Evolutionary conservation across 169 alveolate species (phyloP).

Genomic region (Plasmodium gallinaceum): DNA sequence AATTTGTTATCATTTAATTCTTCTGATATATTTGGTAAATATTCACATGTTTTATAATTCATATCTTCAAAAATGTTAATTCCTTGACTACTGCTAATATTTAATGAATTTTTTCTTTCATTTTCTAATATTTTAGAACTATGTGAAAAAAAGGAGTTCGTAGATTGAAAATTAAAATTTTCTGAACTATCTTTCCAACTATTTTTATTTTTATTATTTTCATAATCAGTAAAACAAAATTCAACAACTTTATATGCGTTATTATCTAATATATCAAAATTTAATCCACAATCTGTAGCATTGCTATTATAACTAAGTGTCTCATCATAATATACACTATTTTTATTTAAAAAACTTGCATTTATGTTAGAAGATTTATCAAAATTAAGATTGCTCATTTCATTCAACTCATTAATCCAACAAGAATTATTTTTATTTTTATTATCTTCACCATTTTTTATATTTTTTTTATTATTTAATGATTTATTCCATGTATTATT

Average conservation of each 20-base stretch:
- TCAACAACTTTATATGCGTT: constrained; percentile 71
- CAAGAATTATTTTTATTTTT: constrained; percentile 23
- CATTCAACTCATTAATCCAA: constrained; percentile 50
- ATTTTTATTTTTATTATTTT: constrained; percentile 39
- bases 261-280: constrained; percentile 48
- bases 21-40: constrained; percentile 25
- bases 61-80: constrained; percentile 11
- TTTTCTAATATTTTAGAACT: neutral
- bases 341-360: constrained; percentile 7
- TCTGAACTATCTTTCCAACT: constrained; percentile 10
- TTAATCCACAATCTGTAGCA: constrained; percentile 57
- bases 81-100: constrained; percentile 8
- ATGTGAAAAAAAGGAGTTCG: neutral
- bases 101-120: neutral
- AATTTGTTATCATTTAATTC: constrained; percentile 16
- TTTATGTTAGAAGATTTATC: constrained; percentile 32
- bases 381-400: constrained; percentile 2
- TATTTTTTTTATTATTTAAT: constrained; percentile 14
- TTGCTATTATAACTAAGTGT: constrained; percentile 63
- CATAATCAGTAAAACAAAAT: constrained; percentile 73
- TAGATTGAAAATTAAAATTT: neutral
- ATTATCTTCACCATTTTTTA: constrained; percentile 28
- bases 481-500: constrained; percentile 41
- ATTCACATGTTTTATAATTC: constrained; percentile 57
- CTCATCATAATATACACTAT: constrained; percentile 41